Evolutionary conservation across 2,329 filamentous ascomycete species (phyloP), one percentile per base, ranked within the genome.

Genomic region (Pestalotiopsis sp.): DNA sequence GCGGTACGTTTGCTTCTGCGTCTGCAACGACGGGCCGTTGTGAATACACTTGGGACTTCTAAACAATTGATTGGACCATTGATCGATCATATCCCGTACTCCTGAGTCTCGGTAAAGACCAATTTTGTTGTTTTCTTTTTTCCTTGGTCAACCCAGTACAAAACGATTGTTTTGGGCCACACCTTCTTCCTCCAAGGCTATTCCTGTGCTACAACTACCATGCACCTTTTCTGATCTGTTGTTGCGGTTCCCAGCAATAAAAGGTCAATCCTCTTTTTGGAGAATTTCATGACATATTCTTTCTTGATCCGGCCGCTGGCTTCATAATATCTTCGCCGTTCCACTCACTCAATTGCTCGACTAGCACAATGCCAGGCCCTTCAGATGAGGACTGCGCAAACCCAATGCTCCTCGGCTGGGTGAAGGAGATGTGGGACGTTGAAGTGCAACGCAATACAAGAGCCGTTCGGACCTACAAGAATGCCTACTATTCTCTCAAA

Each of bases 401-500:
- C 74, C 90, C 92, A 4, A 84, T 93, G 56, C 85, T 94, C 9
- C 84, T 95, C 12, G 81, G 82, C 72, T 95, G 92, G 90, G 89
- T 95, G 65, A 91, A 92, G 75, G 92, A 94, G 82, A 94, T 91
- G 91, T 86, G 92, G 64, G 91, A 94, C 59, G 78, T 87, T 56
- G 92, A 92, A 13, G 85, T 87, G 63, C 89, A 93, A 73, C 87
- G 87, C 60, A 93, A 91, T 75, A 88, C 89, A 20, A 94, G 93
- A 77, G 91, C 91, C 25, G 81, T 90, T 27, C 88, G 86, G n/a
- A 90, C 88, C 0, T 95, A 94, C 78, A 92, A 89, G 72, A 89
- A 91, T 73, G 93, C 93, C 1, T 93, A 93, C 75, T 87, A 93
- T 69, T 92, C 93, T 2, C 87, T 96, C 78, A 93, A 91, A 79